These are phyloP conservation scores for Talaromyces rugulosus DNA, from an alignment of 2,329 filamentous ascomycete species.

Conservation along the genomic window DNA sequence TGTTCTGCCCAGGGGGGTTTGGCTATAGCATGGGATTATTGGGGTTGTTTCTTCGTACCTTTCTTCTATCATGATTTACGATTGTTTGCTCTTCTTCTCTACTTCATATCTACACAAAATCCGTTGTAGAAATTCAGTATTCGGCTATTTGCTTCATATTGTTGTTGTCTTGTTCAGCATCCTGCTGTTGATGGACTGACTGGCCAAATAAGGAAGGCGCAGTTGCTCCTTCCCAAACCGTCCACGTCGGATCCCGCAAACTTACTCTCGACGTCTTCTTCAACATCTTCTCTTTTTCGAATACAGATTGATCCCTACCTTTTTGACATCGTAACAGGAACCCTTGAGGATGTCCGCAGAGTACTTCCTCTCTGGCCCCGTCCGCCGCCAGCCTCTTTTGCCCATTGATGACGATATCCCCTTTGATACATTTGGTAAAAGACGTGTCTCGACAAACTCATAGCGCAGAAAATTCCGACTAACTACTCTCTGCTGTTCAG, in stretches of 20 bases:
- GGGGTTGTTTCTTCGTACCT: background rate
- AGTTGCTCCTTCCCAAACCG: background rate
- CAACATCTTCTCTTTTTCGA: background rate
- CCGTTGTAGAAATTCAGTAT: background rate
- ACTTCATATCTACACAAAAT: background rate
- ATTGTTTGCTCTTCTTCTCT: background rate
- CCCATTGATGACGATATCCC: slow-evolving; percentile 25
- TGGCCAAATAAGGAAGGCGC: background rate
- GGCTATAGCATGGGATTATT: background rate
- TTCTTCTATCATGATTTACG: background rate
- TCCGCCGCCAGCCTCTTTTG: background rate
- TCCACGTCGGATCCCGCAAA: background rate
- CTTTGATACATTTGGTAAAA: slow-evolving; percentile 49
- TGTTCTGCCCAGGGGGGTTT: background rate
- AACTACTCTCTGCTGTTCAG: slow-evolving; percentile 15
- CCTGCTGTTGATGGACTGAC: background rate
- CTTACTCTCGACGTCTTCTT: background rate
- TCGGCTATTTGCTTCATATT: background rate
- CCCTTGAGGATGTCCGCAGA: background rate
- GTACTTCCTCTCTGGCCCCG: background rate
- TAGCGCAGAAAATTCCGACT: background rate
- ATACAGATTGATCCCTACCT: background rate
- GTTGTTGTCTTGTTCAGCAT: background rate
- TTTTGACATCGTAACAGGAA: background rate
- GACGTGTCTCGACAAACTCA: slow-evolving; percentile 8